phyloP scores from a whole-genome alignment of 1,284 basidiomycete species.

The Caloboletus firmus region DNA sequence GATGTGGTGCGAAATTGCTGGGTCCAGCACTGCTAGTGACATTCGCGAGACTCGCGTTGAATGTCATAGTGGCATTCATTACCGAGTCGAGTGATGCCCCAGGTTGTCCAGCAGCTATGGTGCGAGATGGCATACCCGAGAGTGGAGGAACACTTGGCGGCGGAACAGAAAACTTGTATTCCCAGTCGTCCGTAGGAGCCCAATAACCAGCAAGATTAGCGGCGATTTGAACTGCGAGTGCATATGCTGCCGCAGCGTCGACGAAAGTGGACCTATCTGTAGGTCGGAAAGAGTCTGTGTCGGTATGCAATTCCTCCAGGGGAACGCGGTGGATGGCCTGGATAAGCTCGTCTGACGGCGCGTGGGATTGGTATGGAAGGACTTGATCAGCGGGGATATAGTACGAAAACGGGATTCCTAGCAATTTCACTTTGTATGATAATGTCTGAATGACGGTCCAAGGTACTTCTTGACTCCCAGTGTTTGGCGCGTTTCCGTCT shows the following conservation, averaged over 20 bases:
- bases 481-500: conserved; percentile 9
- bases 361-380: conserved; percentile 69
- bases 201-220: conserved; percentile 57
- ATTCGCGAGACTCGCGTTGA: conserved; percentile 35
- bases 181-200: conserved; percentile 71
- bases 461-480: conserved; percentile 34
- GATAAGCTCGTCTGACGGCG: conserved; percentile 51
- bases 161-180: conserved; percentile 49
- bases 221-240: conserved; percentile 67
- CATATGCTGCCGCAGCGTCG: conserved; percentile 59
- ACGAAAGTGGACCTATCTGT: conserved; percentile 35
- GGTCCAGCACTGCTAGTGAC: conserved; percentile 6
- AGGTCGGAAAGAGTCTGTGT: conserved; percentile 53
- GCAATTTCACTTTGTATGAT: conserved; percentile 62
- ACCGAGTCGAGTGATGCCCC: conserved; percentile 33
- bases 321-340: conserved; percentile 47
- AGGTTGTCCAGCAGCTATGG: conserved; percentile 1
- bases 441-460: conserved; percentile 60
- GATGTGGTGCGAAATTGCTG: conserved; percentile 1
- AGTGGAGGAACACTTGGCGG: conserved; percentile 21
- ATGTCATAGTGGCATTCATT: conserved; percentile 37
- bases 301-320: conserved; percentile 46
- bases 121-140: conserved; percentile 12
- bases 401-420: conserved; percentile 52
- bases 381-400: conserved; percentile 53